A percentile compares a stretch with the other conserved stretches of the same genome.
Conservation (phyloP, 176 grass and related monocot genomes). For the Microstegium vimineum region DNA sequence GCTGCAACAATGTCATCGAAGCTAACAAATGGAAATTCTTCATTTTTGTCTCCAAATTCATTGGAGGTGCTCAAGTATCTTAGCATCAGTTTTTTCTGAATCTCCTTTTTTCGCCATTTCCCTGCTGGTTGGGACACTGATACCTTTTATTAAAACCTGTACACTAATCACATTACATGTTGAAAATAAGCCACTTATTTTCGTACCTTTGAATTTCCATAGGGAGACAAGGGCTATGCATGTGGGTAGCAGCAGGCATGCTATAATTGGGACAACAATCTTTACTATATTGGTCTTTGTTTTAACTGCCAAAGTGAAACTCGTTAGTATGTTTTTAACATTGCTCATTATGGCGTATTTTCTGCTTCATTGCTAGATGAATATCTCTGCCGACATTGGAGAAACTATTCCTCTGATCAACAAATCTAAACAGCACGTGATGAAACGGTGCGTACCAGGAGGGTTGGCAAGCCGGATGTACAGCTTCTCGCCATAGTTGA, state of each 20-base stretch:
- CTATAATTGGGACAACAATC: background rate
- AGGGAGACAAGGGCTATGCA: background rate
- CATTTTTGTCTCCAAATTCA: background rate
- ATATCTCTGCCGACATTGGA: background rate
- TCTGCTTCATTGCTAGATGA: background rate
- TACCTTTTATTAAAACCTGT: background rate
- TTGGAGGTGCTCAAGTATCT: background rate
- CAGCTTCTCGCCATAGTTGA: slow-evolving; percentile 18
- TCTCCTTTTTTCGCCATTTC: background rate
- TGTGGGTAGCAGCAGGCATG: background rate
- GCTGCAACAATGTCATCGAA: slow-evolving; percentile 16
- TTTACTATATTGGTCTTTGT: background rate
- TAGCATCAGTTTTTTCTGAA: background rate
- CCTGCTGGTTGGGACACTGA: background rate
- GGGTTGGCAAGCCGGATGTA: slow-evolving; percentile 34
- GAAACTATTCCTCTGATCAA: background rate
- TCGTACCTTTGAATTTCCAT: slow-evolving; percentile 18
- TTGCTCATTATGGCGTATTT: background rate
- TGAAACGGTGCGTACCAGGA: slow-evolving; percentile 23
- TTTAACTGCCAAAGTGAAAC: background rate
- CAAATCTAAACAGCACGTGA: background rate
- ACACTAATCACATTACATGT: background rate
- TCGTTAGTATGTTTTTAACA: background rate
- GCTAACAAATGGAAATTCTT: slow-evolving; percentile 24
- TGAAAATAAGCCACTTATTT: background rate